These are phyloP conservation scores for Plasmodium billcollinsi DNA, from an alignment of 169 alveolate genomes.

Conservation along the genomic window DNA sequence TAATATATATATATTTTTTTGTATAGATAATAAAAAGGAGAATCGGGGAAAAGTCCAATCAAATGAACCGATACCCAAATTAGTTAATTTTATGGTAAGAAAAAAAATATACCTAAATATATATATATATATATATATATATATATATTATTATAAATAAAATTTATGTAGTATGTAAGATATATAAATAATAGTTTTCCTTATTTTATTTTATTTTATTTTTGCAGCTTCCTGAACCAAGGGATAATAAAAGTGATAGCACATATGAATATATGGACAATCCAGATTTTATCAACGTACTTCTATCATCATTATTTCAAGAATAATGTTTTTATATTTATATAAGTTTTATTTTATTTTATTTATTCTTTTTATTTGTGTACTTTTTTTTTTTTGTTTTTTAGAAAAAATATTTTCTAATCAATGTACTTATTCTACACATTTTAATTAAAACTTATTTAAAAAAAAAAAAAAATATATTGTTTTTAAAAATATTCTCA, in stretches of 20 bases:
- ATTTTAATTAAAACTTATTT: not conserved
- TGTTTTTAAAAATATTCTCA: not conserved
- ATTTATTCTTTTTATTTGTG: slow-evolving; percentile 3
- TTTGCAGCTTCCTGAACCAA: slow-evolving; percentile 61
- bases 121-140: too few species aligned
- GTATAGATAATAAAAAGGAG: slow-evolving; percentile 24
- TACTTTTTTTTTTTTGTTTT: not conserved
- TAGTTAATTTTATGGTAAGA: slow-evolving; percentile 65
- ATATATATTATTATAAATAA: too few species aligned
- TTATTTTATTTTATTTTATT: slow-evolving; percentile 8
- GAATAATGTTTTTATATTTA: slow-evolving; percentile 32
- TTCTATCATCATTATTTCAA: slow-evolving; percentile 68
- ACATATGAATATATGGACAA: slow-evolving; percentile 58
- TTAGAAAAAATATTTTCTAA: too few species aligned
- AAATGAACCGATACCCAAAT: slow-evolving; percentile 59
- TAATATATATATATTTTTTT: not conserved
- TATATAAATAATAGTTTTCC: not conserved
- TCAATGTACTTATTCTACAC: too few species aligned
- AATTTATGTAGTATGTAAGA: not conserved
- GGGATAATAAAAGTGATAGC: slow-evolving; percentile 28
- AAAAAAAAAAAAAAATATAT: not conserved
- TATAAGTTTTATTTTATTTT: not conserved
- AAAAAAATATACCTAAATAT: not conserved
- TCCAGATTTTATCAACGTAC: slow-evolving; percentile 59
- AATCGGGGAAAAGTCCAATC: slow-evolving; percentile 32